These are phyloP conservation scores for Alternaria triticimaculans DNA, from an alignment of 2,329 filamentous ascomycete species.

Conservation along the genomic window DNA sequence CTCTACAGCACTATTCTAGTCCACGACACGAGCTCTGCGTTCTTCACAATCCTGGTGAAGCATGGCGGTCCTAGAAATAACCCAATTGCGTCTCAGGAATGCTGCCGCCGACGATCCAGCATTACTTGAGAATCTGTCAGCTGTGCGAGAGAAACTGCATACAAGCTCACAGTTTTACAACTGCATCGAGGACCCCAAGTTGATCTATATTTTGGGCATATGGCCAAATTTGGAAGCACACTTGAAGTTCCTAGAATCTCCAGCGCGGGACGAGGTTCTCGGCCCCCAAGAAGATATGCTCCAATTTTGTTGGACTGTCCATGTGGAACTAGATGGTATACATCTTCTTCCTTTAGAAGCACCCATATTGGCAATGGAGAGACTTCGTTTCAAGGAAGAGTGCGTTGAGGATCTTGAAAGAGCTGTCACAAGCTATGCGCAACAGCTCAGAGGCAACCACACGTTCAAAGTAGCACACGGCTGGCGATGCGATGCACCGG, in stretches of 20 bases:
- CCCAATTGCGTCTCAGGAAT: conserved; percentile 35
- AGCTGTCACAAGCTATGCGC: conserved; percentile 18
- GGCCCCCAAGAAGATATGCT: conserved; percentile 39
- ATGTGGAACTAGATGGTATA: conserved; percentile 32
- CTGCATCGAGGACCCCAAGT: conserved; percentile 35
- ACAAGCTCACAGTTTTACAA: conserved; percentile 39
- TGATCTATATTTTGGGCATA: conserved; percentile 42
- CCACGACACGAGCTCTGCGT: conserved; percentile 26
- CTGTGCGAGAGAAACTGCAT: conserved; percentile 32
- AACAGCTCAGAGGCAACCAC: conserved; percentile 20
- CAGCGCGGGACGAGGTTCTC: conserved; percentile 33
- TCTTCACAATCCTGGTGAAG: conserved; percentile 16
- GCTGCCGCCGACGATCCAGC: conserved; percentile 23
- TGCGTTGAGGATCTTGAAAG: conserved; percentile 20
- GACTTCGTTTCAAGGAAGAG: conserved; percentile 18
- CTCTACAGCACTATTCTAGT: conserved; percentile 33
- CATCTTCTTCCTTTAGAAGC: conserved; percentile 30
- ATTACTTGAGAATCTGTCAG: conserved; percentile 39
- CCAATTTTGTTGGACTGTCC: conserved; percentile 39
- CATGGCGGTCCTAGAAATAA: conserved; percentile 40
- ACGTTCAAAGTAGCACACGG: conserved; percentile 26
- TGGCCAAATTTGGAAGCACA: conserved; percentile 40
- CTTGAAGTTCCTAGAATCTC: conserved; percentile 35
- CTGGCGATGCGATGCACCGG: conserved; percentile 34
- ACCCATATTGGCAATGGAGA: conserved; percentile 35